phyloP scores from a whole-genome alignment of 179 eudicot species.

The Gypsophila paniculata region DNA sequence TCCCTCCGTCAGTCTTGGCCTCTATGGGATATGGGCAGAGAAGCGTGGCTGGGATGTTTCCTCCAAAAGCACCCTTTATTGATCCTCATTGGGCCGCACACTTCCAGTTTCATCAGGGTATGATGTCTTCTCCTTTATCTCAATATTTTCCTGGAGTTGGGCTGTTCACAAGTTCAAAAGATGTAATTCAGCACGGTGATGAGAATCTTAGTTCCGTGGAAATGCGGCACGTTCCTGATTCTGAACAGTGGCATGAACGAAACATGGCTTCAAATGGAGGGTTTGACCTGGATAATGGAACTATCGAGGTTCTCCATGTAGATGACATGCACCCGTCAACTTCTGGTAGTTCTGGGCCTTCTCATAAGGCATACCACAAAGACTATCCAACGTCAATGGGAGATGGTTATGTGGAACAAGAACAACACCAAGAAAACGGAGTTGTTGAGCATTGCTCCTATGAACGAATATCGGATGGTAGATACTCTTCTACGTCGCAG shows the following conservation, averaged over 20 bases:
- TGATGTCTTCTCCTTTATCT: constrained; percentile 47
- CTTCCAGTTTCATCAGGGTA: constrained; percentile 63
- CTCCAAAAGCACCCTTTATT: constrained; percentile 48
- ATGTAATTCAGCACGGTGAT: constrained; percentile 31
- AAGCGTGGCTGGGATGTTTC: constrained; percentile 50
- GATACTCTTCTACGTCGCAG: constrained; percentile 53
- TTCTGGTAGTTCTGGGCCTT: constrained; percentile 22
- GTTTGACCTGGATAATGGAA: constrained; percentile 41
- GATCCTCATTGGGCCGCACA: constrained; percentile 54
- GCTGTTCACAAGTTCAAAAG: constrained; percentile 38
- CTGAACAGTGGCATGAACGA: constrained; percentile 50
- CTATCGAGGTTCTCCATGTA: constrained; percentile 29
- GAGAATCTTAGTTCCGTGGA: constrained; percentile 38
- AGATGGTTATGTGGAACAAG: constrained; percentile 36
- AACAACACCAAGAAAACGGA: constrained; percentile 37
- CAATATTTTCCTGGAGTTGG: constrained; percentile 54
- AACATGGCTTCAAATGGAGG: constrained; percentile 37
- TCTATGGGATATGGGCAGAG: constrained; percentile 61
- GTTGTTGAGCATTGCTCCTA: constrained; percentile 39
- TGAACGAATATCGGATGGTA: constrained; percentile 51
- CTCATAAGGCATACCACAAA: constrained; percentile 40
- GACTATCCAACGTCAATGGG: constrained; percentile 38
- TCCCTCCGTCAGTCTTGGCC: constrained; percentile 60
- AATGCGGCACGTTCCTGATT: constrained; percentile 35
- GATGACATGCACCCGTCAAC: constrained; percentile 42